A percentile compares a stretch with the other conserved stretches of the same genome.
These are phyloP conservation scores for Cucurbita ficifolia DNA, from an alignment of 306 rosid species.

Conservation along the genomic window DNA sequence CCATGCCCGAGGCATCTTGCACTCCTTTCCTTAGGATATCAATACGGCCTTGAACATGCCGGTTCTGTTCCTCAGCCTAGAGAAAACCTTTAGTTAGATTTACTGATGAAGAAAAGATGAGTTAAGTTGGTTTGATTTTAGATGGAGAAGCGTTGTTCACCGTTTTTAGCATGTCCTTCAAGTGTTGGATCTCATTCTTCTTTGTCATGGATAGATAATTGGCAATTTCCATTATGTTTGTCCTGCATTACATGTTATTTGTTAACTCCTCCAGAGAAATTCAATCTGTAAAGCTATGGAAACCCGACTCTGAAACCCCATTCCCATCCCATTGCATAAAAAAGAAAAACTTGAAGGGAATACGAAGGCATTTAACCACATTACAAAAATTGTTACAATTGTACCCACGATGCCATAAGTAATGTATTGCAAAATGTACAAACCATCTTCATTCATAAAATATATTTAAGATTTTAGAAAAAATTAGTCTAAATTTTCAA, in stretches of 20 bases:
- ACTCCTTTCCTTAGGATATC: slow-evolving; percentile 33
- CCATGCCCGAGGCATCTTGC: slow-evolving; percentile 14
- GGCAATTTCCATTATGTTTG: slow-evolving; percentile 42
- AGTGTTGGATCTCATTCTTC: slow-evolving; percentile 53
- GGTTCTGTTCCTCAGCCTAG: slow-evolving; percentile 55
- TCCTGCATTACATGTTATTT: slow-evolving; percentile 33
- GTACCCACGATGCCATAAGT: not conserved
- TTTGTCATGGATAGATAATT: slow-evolving; percentile 30
- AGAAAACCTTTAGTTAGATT: not conserved
- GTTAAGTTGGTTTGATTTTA: not conserved
- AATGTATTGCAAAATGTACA: not conserved
- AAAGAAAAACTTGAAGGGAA: not conserved
- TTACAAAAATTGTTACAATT: no score
- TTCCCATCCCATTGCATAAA: not conserved
- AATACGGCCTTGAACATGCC: slow-evolving; percentile 17
- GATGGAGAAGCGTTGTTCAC: slow-evolving; percentile 27
- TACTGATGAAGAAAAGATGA: not conserved
- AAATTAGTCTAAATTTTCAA: not conserved
- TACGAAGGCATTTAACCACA: not conserved
- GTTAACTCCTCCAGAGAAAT: slow-evolving; percentile 4
- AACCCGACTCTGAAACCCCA: not conserved
- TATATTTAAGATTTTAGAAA: not conserved
- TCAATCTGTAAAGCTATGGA: not conserved
- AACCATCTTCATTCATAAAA: not conserved
- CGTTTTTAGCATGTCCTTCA: slow-evolving; percentile 40